Evolutionary conservation across 2,329 filamentous ascomycete genomes (phyloP), one percentile per base, ranked within the genome.

Genomic region (Calonectria honghensis): DNA sequence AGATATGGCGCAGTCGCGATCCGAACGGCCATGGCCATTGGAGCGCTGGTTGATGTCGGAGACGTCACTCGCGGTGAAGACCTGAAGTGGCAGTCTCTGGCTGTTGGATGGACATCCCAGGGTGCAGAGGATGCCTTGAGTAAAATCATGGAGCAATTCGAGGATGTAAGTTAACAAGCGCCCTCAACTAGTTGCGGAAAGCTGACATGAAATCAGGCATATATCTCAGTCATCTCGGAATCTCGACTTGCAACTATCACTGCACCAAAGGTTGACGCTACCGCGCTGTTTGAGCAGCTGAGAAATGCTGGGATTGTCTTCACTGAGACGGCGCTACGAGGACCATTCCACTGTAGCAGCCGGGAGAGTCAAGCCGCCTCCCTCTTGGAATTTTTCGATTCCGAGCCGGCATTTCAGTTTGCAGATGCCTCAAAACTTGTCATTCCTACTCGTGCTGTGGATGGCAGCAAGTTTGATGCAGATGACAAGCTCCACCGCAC

Each of bases 1-100:
- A 37, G 37, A 41, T 37, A 70, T 32, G 67, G 67, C 11, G 52
- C 67, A 18, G 54, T 37, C 13, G 67, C 67, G 4, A 45, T 70
- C 14, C 39, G 54, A 27, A 27, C 63, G 20, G 52, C 67, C 11
- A 32, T 70, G 67, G 39, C 48, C 2, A 29, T 39, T 27, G 67
- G 67, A 4, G 51, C 67, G 5, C 24, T 70, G 41, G 45, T 70
- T 16, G 67, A 70, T 31, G 52, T 18, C 20, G 24, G 32, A 51
- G 63, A 66, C 24, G n/a, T 37, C 20, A 24, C 32, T 6, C 6
- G 2, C 13, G 57, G n/a, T 11, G 29, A 54, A 32, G 3, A 27
- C 3, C 20, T 29, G 20, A 51, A n/a, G 45, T 32, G 31, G 31
- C 45, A 37, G 31, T 48, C 48, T 32, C 29, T 66, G n/a, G 20